These are phyloP conservation scores for Aspergillus sp. DNA, from an alignment of 2,329 filamentous ascomycete species.

Conservation along the genomic window DNA sequence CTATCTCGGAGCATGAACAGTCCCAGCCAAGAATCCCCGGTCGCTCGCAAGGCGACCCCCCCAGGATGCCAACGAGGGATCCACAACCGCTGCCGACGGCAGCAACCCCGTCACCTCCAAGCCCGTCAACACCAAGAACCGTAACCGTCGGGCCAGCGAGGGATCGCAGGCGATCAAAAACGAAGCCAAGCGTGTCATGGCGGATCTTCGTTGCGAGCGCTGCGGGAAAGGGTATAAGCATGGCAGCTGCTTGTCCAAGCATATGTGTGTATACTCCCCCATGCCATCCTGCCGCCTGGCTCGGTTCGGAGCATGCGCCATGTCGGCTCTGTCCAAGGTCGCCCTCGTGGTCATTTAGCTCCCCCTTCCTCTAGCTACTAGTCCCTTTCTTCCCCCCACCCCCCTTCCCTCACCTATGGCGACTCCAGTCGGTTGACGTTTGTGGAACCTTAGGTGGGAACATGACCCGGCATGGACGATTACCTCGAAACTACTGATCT, in stretches of 20 bases:
- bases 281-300: slow-evolving; percentile 42
- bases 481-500: slow-evolving; percentile 96
- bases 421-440: slow-evolving; percentile 37
- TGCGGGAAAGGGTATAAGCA: slow-evolving; percentile 99
- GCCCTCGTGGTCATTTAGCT: slow-evolving; percentile 32
- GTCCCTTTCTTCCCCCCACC: slow-evolving; percentile 27
- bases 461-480: slow-evolving; percentile 97
- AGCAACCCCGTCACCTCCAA: slow-evolving; percentile 42
- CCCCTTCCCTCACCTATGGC: slow-evolving; percentile 19
- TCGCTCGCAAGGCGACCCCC: slow-evolving; percentile 35
- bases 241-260: slow-evolving; percentile 99
- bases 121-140: slow-evolving; percentile 47
- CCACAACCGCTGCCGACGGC: slow-evolving; percentile 13
- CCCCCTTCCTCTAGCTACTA: slow-evolving; percentile 13
- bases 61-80: slow-evolving; percentile 24
- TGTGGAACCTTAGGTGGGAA: slow-evolving; percentile 73
- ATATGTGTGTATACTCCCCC: slow-evolving; percentile 82
- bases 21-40: slow-evolving; percentile 26
- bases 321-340: slow-evolving; percentile 35
- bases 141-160: slow-evolving; percentile 70
- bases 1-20: slow-evolving; percentile 36
- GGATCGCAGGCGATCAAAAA: slow-evolving; percentile 77
- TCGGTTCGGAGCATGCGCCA: slow-evolving; percentile 37
- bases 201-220: slow-evolving; percentile 91
- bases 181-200: slow-evolving; percentile 71